phyloP scores from a whole-genome alignment of 129 eudicot species.

The Artemisia annua region DNA sequence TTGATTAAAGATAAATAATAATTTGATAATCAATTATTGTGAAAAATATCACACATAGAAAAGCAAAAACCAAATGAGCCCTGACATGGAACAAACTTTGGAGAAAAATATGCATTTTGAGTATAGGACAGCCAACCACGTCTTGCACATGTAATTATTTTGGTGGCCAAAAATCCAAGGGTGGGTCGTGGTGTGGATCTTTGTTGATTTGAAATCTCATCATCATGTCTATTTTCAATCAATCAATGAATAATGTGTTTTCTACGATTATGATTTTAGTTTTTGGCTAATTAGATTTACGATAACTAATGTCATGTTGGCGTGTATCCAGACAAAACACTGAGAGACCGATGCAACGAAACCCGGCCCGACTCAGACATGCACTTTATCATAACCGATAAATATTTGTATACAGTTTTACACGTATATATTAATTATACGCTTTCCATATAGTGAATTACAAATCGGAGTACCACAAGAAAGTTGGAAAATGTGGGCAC shows the following conservation, averaged over 20 bases:
- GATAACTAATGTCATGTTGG: too few species aligned
- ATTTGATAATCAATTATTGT: not conserved
- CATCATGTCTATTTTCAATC: slow-evolving; percentile 28
- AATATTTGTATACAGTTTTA: too few species aligned
- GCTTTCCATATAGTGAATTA: too few species aligned
- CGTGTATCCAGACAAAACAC: too few species aligned
- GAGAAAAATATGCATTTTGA: slow-evolving; percentile 14
- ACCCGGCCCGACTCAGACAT: too few species aligned
- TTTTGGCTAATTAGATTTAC: not conserved
- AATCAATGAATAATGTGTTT: slow-evolving; percentile 14
- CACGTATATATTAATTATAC: too few species aligned
- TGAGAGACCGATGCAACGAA: too few species aligned
- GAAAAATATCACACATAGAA: not conserved
- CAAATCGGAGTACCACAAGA: not conserved
- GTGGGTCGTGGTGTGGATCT: slow-evolving; percentile 27
- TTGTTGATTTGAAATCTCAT: slow-evolving; percentile 23
- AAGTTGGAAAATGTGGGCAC: not conserved
- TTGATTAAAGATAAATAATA: too few species aligned
- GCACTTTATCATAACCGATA: too few species aligned
- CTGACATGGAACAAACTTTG: slow-evolving; percentile 22
- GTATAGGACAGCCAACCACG: slow-evolving; percentile 27
- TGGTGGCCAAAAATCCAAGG: slow-evolving; percentile 20
- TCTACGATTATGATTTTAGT: not conserved
- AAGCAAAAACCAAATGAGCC: not conserved
- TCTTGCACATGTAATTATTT: slow-evolving; percentile 23